Evolutionary conservation across 176 grass and related monocot genomes (phyloP).

Genomic region (Oryza nivara): DNA sequence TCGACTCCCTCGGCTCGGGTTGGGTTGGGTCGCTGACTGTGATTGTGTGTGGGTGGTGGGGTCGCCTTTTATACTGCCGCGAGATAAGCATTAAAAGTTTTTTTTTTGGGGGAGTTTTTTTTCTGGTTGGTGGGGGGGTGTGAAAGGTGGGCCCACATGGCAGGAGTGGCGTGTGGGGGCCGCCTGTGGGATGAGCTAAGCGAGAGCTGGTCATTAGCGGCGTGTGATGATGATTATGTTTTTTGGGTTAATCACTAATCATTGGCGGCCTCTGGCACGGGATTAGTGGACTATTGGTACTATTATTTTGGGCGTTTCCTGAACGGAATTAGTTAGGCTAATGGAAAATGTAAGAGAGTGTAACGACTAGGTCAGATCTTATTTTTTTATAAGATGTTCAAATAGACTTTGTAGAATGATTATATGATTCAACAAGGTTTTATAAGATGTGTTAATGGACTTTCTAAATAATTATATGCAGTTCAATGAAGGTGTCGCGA

Average conservation of each 20-base stretch:
- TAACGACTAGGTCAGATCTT: too few relatives aligned
- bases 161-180: conserved; percentile 4
- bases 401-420: not conserved
- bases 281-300: not conserved
- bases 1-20: not conserved
- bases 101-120: not conserved
- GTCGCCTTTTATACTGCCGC: conserved; percentile 33
- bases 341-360: not conserved
- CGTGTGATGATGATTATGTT: conserved; percentile 38
- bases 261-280: conserved; percentile 21
- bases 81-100: not conserved
- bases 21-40: not conserved
- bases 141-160: conserved; percentile 14
- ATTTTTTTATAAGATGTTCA: not conserved
- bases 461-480: not conserved
- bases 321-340: not conserved
- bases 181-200: not conserved
- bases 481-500: too few relatives aligned
- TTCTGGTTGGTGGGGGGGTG: conserved; percentile 34
- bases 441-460: not conserved
- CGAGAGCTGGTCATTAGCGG: conserved; percentile 35
- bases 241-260: conserved; percentile 11
- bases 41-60: not conserved
- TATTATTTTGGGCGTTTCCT: not conserved
- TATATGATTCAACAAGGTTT: too few relatives aligned